phyloP scores from a whole-genome alignment of 208 protist genomes.

The Tritrichomonas musculus region DNA sequence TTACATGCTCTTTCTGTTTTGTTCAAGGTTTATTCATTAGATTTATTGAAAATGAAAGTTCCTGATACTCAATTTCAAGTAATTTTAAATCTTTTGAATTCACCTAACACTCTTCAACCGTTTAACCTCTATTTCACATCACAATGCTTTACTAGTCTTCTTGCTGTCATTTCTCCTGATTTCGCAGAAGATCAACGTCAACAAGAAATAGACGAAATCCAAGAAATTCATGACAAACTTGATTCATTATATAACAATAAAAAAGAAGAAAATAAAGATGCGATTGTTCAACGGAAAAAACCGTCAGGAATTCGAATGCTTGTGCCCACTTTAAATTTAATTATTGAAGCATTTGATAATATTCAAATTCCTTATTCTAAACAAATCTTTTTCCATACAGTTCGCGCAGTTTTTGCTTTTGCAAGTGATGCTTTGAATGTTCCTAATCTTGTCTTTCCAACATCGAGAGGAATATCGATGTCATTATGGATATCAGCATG shows the following conservation, averaged over 20 bases:
- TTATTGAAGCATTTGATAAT: not conserved
- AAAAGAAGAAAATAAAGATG: no score
- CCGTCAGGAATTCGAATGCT: not conserved
- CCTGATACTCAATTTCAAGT: not conserved
- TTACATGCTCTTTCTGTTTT: not conserved
- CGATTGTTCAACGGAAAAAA: not conserved
- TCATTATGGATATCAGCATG: not conserved
- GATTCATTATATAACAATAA: no score
- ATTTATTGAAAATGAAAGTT: not conserved
- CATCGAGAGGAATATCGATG: not conserved
- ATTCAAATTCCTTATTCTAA: not conserved
- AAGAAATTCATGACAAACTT: no score
- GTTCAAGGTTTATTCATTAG: not conserved
- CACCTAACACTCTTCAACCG: not conserved
- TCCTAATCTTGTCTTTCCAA: not conserved
- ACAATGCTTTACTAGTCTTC: not conserved
- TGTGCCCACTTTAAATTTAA: no score
- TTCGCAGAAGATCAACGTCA: no score
- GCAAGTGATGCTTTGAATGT: not conserved
- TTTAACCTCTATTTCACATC: not conserved
- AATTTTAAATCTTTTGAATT: not conserved
- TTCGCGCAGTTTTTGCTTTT: not conserved
- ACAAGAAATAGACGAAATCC: no score
- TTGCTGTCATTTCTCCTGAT: conserved; percentile 3
- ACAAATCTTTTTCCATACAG: not conserved